Conservation (phyloP, 257 asterid genomes). For the Mentha longifolia region DNA sequence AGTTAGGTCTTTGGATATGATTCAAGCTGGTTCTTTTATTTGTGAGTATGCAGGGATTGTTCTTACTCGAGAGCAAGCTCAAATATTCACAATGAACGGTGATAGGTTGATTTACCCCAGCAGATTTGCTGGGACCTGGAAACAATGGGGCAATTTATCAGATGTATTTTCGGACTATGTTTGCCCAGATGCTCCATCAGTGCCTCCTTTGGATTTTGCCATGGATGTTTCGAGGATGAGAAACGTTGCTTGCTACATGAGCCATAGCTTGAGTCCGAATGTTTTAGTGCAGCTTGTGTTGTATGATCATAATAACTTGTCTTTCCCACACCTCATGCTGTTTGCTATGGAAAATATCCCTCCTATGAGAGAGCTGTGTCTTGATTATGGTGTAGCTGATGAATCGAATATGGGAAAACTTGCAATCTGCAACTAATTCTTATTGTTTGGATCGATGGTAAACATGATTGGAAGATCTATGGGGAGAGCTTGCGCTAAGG, state of each 20-base stretch:
- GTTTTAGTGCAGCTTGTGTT: conserved; percentile 81
- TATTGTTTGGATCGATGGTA: conserved; percentile 29
- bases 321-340: conserved; percentile 88
- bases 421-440: conserved; percentile 64
- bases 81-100: conserved; percentile 80
- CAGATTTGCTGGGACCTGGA: conserved; percentile 81
- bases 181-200: conserved; percentile 60
- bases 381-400: conserved; percentile 89
- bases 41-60: conserved; percentile 90
- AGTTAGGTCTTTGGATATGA: conserved; percentile 83
- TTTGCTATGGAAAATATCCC: conserved; percentile 92
- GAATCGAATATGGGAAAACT: conserved; percentile 68
- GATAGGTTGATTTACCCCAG: conserved; percentile 74
- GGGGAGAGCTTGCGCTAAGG: conserved; percentile 32
- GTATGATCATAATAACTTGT: conserved; percentile 71
- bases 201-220: conserved; percentile 84
- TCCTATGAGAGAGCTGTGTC: conserved; percentile 79
- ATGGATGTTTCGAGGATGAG: conserved; percentile 90
- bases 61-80: conserved; percentile 81
- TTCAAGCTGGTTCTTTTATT: conserved; percentile 88
- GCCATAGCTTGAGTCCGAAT: conserved; percentile 81
- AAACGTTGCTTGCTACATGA: conserved; percentile 82
- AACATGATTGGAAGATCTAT: conserved; percentile 21
- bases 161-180: conserved; percentile 60
- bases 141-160: conserved; percentile 83